phyloP scores from a whole-genome alignment of 2,329 filamentous ascomycete species.

The Fusarium sp. region DNA sequence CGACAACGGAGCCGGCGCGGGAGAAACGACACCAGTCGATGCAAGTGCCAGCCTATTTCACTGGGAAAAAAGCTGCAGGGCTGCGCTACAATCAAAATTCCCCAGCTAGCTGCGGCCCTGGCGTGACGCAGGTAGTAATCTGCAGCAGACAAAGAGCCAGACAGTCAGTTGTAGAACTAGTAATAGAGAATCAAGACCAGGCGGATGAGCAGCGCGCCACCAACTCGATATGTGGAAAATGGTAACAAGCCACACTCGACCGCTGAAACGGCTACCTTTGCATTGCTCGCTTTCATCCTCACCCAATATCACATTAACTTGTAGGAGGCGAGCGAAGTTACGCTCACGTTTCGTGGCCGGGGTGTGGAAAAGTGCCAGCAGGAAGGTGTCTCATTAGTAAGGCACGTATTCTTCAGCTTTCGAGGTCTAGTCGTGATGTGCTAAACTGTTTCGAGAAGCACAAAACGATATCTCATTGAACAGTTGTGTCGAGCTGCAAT shows the following conservation, averaged over 20 bases:
- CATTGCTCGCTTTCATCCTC: slow-evolving; percentile 7
- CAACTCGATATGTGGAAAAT: slow-evolving; percentile 32
- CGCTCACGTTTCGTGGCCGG: slow-evolving; percentile 23
- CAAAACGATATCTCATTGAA: slow-evolving; percentile 15
- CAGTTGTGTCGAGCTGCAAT: slow-evolving; percentile 18
- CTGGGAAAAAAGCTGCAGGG: slow-evolving; percentile 36
- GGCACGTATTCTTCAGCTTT: background rate
- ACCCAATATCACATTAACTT: slow-evolving; percentile 27
- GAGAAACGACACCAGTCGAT: slow-evolving; percentile 34
- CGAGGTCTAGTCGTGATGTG: slow-evolving; percentile 3
- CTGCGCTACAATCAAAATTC: slow-evolving; percentile 38
- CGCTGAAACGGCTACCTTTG: slow-evolving; percentile 24
- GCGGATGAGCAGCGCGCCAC: slow-evolving; percentile 34
- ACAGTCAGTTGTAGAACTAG: slow-evolving; percentile 12
- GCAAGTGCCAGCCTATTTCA: slow-evolving; percentile 28
- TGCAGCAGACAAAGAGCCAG: slow-evolving; percentile 34
- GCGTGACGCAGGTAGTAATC: slow-evolving; percentile 26
- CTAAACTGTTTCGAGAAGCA: slow-evolving; percentile 17
- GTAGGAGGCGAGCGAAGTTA: slow-evolving; percentile 30
- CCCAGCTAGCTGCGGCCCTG: slow-evolving; percentile 30
- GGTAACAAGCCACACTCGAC: slow-evolving; percentile 37
- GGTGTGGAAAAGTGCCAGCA: slow-evolving; percentile 13
- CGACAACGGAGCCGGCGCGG: slow-evolving; percentile 28
- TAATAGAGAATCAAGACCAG: slow-evolving; percentile 22
- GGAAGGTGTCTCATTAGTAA: slow-evolving; percentile 28